phyloP scores from a whole-genome alignment of 768 basidiomycete species.

The Lyophyllum semitale region DNA sequence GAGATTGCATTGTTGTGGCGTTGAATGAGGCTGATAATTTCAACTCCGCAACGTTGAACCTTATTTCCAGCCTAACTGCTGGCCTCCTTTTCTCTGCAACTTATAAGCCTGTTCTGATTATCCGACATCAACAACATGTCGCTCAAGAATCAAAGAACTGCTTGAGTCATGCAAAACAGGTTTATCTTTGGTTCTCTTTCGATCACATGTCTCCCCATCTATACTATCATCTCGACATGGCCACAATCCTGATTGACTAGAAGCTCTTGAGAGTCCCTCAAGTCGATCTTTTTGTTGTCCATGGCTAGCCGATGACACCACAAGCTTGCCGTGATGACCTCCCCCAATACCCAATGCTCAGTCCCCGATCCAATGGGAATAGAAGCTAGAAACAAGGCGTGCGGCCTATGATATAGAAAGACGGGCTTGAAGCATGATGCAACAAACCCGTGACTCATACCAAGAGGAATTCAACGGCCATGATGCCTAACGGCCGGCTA shows the following conservation, averaged over 20 bases:
- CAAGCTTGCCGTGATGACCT: neutral
- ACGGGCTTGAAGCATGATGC: too few species aligned
- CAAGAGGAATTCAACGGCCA: neutral
- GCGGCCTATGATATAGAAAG: neutral
- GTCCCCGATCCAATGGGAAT: neutral
- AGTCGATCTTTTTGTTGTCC: too few species aligned
- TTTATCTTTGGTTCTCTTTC: neutral
- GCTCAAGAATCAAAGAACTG: neutral
- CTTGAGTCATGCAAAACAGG: neutral
- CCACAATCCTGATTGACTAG: too few species aligned
- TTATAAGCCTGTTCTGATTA: slow-evolving; percentile 3
- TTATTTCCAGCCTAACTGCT: slow-evolving; percentile 18
- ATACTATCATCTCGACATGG: too few species aligned
- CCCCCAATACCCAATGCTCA: too few species aligned
- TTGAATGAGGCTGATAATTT: slow-evolving; percentile 11
- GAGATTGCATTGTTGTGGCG: slow-evolving; percentile 10
- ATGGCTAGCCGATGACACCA: neutral
- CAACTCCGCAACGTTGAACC: slow-evolving; percentile 34
- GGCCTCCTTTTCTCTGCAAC: slow-evolving; percentile 8
- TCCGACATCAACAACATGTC: neutral
- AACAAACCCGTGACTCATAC: neutral
- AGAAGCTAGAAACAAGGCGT: neutral
- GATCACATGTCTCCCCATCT: neutral
- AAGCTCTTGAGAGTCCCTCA: too few species aligned
- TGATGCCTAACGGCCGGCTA: too few species aligned